A percentile compares a stretch with the other conserved stretches of the same genome.
phyloP scores from a whole-genome alignment of 2,329 filamentous ascomycete genomes.

The Botrytis sinoallii region DNA sequence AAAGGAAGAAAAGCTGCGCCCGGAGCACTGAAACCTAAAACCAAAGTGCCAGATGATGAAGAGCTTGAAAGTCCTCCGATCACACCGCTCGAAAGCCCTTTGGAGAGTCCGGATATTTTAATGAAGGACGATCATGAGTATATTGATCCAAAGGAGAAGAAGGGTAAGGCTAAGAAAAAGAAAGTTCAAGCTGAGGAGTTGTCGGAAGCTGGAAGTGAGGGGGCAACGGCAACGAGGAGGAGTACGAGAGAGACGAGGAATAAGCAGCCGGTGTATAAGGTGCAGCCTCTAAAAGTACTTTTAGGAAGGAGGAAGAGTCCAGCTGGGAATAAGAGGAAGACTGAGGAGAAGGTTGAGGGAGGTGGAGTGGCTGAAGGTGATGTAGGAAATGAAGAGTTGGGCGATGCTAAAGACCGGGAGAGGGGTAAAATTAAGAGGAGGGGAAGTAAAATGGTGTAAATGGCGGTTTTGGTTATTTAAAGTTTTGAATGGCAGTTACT shows the following conservation, averaged over 20 bases:
- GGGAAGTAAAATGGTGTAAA: slow-evolving; percentile 1
- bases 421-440: neutral
- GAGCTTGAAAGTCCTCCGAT: neutral
- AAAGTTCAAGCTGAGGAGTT: neutral
- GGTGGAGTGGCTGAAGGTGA: neutral
- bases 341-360: neutral
- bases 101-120: neutral
- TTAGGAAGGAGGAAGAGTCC: neutral
- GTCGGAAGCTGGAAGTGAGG: neutral
- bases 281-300: neutral
- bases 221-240: neutral
- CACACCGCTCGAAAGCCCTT: neutral
- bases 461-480: neutral
- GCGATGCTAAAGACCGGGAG: neutral
- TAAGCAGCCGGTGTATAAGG: neutral
- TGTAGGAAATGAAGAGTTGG: neutral
- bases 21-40: neutral
- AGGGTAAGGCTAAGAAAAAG: neutral
- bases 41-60: neutral
- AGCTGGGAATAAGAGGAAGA: slow-evolving; percentile 6
- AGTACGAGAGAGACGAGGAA: slow-evolving; percentile 11
- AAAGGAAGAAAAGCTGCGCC: neutral
- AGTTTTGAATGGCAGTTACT: neutral
- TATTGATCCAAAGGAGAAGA: neutral
- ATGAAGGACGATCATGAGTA: slow-evolving; percentile 6